These are phyloP conservation scores for Cercospora brassicicola DNA, from an alignment of 2,329 filamentous ascomycete genomes.

Conservation along the genomic window DNA sequence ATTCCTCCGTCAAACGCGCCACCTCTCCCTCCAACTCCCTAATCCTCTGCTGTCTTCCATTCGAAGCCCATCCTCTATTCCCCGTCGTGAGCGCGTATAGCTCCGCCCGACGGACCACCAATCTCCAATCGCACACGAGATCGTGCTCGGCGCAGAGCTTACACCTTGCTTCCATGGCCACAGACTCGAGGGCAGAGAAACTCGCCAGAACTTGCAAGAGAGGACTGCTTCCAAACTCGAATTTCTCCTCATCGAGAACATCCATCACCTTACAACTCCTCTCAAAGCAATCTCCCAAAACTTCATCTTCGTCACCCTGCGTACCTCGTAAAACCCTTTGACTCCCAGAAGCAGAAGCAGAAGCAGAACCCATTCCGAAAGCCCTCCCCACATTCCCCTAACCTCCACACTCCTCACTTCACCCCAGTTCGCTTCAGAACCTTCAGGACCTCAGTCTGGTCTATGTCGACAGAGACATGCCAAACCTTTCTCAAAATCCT, in stretches of 20 bases:
- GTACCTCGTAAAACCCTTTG: too few species aligned
- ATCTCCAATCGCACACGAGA: slow-evolving; percentile 1
- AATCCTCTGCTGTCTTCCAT: background rate
- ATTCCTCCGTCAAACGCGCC: background rate
- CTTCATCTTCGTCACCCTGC: background rate
- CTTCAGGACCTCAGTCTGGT: background rate
- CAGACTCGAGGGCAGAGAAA: background rate
- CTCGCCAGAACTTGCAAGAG: background rate
- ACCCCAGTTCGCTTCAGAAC: background rate
- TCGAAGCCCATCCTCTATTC: background rate
- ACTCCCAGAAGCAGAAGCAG: background rate
- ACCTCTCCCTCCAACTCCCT: background rate
- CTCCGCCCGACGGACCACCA: background rate
- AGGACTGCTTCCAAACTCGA: background rate
- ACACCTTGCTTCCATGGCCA: background rate
- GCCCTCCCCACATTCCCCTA: background rate
- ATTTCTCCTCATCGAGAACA: background rate
- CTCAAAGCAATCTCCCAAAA: background rate
- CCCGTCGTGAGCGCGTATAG: background rate
- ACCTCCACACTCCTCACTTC: background rate
- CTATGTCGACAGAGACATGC: background rate
- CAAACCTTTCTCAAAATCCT: background rate
- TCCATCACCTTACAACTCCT: background rate
- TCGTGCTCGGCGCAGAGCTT: background rate
- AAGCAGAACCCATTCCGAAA: background rate